phyloP scores from a whole-genome alignment of 768 basidiomycete species.

The Hysterangium stoloniferum region DNA sequence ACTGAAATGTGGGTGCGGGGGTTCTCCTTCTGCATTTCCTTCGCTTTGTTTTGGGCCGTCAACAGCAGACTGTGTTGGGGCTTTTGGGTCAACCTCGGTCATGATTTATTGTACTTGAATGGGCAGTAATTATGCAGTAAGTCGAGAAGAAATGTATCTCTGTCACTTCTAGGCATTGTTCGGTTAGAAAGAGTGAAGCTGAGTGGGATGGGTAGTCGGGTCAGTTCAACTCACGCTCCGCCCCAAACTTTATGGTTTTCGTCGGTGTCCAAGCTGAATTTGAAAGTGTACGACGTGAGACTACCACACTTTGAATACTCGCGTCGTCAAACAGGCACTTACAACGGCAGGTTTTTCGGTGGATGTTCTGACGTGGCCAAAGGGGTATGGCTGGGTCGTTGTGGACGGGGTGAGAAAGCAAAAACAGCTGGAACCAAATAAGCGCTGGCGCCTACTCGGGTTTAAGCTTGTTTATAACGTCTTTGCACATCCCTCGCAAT shows the following conservation, averaged over 20 bases:
- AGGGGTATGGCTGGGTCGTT: not conserved
- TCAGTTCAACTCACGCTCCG: slow-evolving; percentile 12
- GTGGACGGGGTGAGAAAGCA: slow-evolving; percentile 13
- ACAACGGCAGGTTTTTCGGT: not conserved
- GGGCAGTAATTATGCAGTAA: no score
- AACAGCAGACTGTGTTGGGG: not conserved
- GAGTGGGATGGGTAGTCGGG: slow-evolving; percentile 11
- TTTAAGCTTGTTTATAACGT: not conserved
- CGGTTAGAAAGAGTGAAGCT: slow-evolving; percentile 9
- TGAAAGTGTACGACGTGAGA: slow-evolving; percentile 5
- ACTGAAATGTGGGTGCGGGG: slow-evolving; percentile 2
- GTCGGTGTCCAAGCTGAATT: slow-evolving; percentile 12
- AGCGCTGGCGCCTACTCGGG: slow-evolving; percentile 5
- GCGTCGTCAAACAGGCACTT: not conserved
- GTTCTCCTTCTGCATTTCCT: not conserved
- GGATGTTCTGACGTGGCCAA: slow-evolving; percentile 3
- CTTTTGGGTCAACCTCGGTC: slow-evolving; percentile 9
- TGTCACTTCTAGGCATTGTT: not conserved
- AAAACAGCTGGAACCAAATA: slow-evolving; percentile 9
- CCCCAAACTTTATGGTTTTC: slow-evolving; percentile 10
- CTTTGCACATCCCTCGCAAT: not conserved
- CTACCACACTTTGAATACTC: not conserved
- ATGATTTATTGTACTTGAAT: slow-evolving; percentile 6
- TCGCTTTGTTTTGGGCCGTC: not conserved
- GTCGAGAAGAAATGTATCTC: not conserved